Evolutionary conservation across 2,329 filamentous ascomycete genomes (phyloP).

Genomic region (Talaromyces sp.): DNA sequence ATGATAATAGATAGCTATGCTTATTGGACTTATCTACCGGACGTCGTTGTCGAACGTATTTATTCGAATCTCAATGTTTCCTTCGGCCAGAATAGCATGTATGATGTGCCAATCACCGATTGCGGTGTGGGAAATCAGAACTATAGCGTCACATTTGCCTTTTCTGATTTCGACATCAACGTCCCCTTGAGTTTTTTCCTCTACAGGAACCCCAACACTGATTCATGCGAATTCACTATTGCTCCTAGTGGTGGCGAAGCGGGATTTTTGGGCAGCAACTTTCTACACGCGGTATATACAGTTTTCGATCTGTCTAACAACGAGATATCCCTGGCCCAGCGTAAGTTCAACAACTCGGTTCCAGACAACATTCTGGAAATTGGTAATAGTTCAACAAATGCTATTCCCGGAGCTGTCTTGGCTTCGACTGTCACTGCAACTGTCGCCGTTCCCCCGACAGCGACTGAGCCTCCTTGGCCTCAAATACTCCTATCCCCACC

Average conservation of each 20-base stretch:
- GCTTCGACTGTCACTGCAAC: neutral
- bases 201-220: too few species aligned
- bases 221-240: neutral
- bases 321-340: constrained; percentile 65
- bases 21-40: neutral
- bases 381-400: neutral
- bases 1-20: neutral
- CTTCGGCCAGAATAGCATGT: neutral
- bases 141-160: neutral
- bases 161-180: neutral
- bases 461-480: too few species aligned
- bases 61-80: neutral
- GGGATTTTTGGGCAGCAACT: constrained; percentile 66
- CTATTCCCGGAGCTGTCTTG: neutral
- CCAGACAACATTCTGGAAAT: constrained; percentile 1
- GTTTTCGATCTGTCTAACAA: constrained; percentile 69
- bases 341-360: constrained; percentile 52
- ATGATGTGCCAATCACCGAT: neutral
- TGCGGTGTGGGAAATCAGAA: neutral
- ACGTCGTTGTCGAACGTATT: neutral
- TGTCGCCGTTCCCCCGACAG: neutral
- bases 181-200: neutral
- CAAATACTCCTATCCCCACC: too few species aligned
- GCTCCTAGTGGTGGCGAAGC: constrained; percentile 20
- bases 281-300: constrained; percentile 67